A percentile compares a stretch with the other conserved stretches of the same genome.
These are phyloP conservation scores for Penicillium robsamsonii DNA, from an alignment of 495 filamentous ascomycete species.

Conservation along the genomic window DNA sequence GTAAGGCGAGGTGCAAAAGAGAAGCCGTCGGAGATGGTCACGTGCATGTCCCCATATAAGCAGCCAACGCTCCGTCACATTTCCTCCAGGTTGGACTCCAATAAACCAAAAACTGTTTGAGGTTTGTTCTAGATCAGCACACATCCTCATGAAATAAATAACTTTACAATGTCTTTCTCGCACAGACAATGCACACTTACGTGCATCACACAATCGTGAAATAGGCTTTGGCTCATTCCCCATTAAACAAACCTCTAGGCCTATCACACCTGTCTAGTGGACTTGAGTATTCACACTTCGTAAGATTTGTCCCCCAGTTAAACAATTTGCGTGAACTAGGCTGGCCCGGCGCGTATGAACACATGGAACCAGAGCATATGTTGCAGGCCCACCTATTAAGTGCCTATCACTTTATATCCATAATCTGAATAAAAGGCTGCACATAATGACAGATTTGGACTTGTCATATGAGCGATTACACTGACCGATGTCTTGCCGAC, in stretches of 20 bases:
- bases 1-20: neutral
- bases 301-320: neutral
- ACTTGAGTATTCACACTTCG: neutral
- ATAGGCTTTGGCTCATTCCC: neutral
- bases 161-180: neutral
- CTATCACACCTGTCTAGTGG: neutral
- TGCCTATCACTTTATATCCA: neutral
- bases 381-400: neutral
- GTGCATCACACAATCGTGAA: neutral
- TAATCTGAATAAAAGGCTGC: too few relatives aligned
- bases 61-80: neutral
- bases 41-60: slow-evolving; percentile 1
- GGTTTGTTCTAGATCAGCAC: neutral
- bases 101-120: neutral
- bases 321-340: neutral
- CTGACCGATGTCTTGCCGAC: neutral
- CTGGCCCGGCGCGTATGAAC: neutral
- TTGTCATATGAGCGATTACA: too few relatives aligned
- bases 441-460: too few relatives aligned
- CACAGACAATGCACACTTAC: neutral
- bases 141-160: neutral
- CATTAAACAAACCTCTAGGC: neutral
- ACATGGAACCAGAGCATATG: neutral
- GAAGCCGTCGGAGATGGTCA: slow-evolving; percentile 1
- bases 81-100: neutral